Conservation (phyloP, 225 moss, liverwort and hornwort genomes). For the Pleurozium schreberi region DNA sequence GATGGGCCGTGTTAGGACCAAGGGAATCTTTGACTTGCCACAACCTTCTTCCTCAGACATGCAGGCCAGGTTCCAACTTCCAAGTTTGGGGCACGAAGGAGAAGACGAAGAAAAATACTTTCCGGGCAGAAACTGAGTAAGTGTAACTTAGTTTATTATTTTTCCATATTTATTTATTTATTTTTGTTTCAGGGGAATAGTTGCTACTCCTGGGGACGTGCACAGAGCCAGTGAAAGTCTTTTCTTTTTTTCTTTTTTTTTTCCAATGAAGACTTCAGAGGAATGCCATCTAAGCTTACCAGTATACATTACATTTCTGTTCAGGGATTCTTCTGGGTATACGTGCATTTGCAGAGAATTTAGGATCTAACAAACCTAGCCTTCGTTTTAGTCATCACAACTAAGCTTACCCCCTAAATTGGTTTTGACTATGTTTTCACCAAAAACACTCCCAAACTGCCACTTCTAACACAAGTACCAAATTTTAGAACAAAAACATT, state of each 20-base stretch:
- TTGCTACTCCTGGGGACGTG: no score
- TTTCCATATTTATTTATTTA: background rate
- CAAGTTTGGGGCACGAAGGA: background rate
- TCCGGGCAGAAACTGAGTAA: background rate
- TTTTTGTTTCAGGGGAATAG: no score
- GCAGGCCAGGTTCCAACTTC: background rate
- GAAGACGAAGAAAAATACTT: background rate
- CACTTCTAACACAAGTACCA: no score
- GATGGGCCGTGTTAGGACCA: background rate
- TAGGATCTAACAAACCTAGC: no score
- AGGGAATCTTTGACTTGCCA: background rate
- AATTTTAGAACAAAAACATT: no score
- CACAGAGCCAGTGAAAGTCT: no score
- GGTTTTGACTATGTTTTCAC: no score
- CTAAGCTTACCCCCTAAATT: no score
- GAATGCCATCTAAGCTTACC: background rate
- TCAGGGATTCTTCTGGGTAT: background rate
- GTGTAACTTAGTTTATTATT: background rate
- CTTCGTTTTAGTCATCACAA: no score
- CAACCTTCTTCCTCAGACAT: background rate
- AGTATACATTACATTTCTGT: background rate
- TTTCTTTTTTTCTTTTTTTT: no score
- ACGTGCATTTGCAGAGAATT: no score
- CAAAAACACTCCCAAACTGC: no score
- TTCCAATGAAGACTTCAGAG: background rate